Percentiles rank a stretch among this genome's conserved stretches.
Evolutionary conservation across 352 stramenopile species (phyloP).

Genomic region (Globisporangium spiculum): DNA sequence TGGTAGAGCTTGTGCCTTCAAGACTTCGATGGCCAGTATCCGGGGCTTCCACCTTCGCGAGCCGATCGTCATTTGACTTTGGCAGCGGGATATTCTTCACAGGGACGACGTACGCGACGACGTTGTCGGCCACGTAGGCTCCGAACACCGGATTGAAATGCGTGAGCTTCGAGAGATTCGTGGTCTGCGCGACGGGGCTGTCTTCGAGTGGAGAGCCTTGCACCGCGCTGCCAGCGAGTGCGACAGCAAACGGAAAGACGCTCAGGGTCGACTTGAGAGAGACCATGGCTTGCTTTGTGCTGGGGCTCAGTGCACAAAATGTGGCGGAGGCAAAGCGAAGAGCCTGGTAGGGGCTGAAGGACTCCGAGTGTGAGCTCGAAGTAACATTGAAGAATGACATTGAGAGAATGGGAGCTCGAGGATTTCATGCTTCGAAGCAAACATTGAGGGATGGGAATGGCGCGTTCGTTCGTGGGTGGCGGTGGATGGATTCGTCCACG

Average conservation of each 20-base stretch:
- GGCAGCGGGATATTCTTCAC: background rate
- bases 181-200: background rate
- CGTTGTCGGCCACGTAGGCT: background rate
- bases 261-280: background rate
- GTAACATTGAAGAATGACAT: constrained; percentile 1
- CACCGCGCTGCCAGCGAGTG: background rate
- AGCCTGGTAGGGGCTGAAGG: background rate
- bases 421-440: background rate
- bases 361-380: background rate
- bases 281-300: constrained; percentile 1
- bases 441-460: background rate
- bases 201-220: background rate
- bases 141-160: constrained; percentile 7
- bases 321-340: background rate
- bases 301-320: background rate
- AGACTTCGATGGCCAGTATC: background rate
- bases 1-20: background rate
- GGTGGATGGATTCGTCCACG: background rate
- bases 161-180: background rate
- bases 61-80: background rate
- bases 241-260: background rate
- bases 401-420: no score
- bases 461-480: background rate
- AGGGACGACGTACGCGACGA: background rate
- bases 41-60: background rate